Evolutionary conservation across 2,329 filamentous ascomycete species (phyloP).

Genomic region (Colletotrichum phormii): DNA sequence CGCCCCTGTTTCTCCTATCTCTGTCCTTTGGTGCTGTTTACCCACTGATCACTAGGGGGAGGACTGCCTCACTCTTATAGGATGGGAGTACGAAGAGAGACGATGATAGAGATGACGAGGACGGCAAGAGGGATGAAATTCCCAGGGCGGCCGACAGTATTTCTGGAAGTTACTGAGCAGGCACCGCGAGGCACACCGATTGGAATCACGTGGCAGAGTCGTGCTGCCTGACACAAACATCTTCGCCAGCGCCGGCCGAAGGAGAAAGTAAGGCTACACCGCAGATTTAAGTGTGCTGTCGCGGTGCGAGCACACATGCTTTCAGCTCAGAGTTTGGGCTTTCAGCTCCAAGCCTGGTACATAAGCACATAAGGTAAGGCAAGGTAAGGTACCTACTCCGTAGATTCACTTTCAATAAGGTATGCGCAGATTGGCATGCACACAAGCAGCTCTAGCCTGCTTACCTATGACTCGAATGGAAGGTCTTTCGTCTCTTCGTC

Average conservation of each 20-base stretch:
- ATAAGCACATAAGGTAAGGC: too few relatives aligned
- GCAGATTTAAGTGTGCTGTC: constrained; percentile 5
- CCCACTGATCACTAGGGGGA: neutral
- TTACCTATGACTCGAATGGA: neutral
- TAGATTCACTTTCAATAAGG: neutral
- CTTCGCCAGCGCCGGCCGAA: neutral
- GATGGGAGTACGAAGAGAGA: neutral
- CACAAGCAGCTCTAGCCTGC: neutral
- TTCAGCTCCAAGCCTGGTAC: neutral
- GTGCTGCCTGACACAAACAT: constrained; percentile 25
- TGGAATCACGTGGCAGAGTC: constrained; percentile 16
- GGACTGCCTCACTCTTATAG: neutral
- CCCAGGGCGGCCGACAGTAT: neutral
- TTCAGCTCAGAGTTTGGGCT: constrained; percentile 8
- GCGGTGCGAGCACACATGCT: neutral
- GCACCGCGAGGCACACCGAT: neutral
- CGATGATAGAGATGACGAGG: neutral
- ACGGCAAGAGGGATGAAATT: neutral
- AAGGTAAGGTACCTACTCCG: too few relatives aligned
- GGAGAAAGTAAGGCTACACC: neutral
- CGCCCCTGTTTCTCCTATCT: neutral
- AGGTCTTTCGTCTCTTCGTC: neutral
- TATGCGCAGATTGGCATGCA: neutral
- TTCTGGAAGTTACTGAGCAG: neutral
- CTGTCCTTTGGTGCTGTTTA: neutral